Base-by-base conservation (phyloP, 345 rosid genomes). In the Bretschneidera sinensis region DNA sequence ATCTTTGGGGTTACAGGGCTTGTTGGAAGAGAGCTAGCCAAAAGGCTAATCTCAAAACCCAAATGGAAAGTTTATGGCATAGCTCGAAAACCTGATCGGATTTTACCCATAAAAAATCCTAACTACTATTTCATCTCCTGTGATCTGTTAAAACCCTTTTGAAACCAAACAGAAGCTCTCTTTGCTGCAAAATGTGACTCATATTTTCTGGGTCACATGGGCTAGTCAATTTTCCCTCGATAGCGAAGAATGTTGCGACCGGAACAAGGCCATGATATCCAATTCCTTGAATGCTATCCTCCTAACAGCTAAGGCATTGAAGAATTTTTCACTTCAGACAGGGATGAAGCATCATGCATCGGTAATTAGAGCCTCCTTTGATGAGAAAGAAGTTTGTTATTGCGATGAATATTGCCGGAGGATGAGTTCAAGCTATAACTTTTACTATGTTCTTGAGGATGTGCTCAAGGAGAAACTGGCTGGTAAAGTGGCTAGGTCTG, bases 131-230 rank as follows among this genome's bases (percentile, higher is more conserved):
- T 89, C 89, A 83, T 89, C 58, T 74, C 92, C 1, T 89, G 95
- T 54, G 95, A 92, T 68, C 79, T 92, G 57, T 63, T 83, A 28
- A n/a, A 71, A 83, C 72, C 82, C 81, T 17, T 24, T 63, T 0
- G 92, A 89, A 59, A 82, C 87, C 5, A 61, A 62, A 39, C 64
- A 73, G 55, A 82, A 71, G 62, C 65, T 92, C 18, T 76, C 83
- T 24, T 28, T 31, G 24, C 43, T 83, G 47, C 65, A 75, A 19
- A 84, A 77, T 15, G 83, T 79, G 77, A 92, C 88, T 25, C 95
- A 92, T 63, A 63, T 83, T 65, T 92, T 92, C 25, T 89, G 95
- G 96, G 67, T 89, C 70, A 87, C 98, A 43, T 89, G 98, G 98
- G 83, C 89, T 7, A 74, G 71, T 21, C 77, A 81, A 55, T 81